phyloP scores from a whole-genome alignment of 2,329 filamentous ascomycete species.

The Fusarium avenaceum region DNA sequence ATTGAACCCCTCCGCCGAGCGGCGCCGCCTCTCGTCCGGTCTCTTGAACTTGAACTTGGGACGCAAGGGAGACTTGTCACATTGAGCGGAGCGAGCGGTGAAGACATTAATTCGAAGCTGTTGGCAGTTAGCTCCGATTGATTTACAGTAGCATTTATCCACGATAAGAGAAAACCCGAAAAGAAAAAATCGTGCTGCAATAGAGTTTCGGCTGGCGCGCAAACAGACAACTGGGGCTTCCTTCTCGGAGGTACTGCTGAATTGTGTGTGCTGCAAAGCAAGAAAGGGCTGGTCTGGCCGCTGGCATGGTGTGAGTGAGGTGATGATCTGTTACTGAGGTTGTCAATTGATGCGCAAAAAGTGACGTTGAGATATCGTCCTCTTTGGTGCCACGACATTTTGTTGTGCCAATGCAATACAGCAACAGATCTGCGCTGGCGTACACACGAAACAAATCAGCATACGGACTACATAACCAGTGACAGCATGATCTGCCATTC shows the following conservation, averaged over 20 bases:
- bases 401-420: constrained; percentile 24
- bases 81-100: constrained; percentile 33
- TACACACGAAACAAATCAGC: constrained; percentile 37
- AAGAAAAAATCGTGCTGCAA: background rate
- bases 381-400: constrained; percentile 36
- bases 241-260: constrained; percentile 15
- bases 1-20: constrained; percentile 21
- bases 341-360: constrained; percentile 16
- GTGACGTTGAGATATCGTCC: constrained; percentile 35
- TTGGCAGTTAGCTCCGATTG: constrained; percentile 15
- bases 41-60: background rate
- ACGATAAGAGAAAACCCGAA: background rate
- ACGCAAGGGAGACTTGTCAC: constrained; percentile 41
- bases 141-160: constrained; percentile 5
- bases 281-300: constrained; percentile 2
- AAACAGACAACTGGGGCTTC: constrained; percentile 9
- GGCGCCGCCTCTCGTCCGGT: constrained; percentile 25
- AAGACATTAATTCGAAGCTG: constrained; percentile 26
- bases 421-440: constrained; percentile 30
- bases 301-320: constrained; percentile 1
- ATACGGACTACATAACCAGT: constrained; percentile 12
- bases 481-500: constrained; percentile 33
- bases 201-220: constrained; percentile 37
- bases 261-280: background rate
- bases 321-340: constrained; percentile 39